phyloP scores from a whole-genome alignment of 2,329 filamentous ascomycete genomes.

The Paecilomyces dactylethromorphus region DNA sequence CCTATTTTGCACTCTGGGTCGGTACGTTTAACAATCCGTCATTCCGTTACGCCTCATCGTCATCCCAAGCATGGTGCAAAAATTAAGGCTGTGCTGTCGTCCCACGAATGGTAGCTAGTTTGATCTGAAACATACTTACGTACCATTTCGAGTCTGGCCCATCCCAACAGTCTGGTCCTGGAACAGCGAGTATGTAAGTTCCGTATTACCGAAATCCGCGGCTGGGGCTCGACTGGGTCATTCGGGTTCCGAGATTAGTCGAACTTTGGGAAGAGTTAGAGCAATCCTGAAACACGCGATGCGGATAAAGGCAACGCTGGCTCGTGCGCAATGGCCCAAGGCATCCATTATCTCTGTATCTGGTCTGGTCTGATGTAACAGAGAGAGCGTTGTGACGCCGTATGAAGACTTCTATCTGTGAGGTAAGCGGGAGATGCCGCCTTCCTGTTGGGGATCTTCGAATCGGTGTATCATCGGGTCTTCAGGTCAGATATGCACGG shows the following conservation, averaged over 20 bases:
- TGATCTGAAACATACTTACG: neutral
- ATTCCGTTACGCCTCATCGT: neutral
- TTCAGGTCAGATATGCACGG: neutral
- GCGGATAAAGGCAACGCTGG: neutral
- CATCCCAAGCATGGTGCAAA: neutral
- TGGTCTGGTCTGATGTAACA: neutral
- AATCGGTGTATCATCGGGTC: neutral
- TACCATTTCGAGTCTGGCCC: neutral
- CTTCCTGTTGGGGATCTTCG: neutral
- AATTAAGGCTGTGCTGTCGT: neutral
- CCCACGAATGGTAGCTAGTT: neutral
- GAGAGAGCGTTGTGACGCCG: neutral
- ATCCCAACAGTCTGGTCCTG: neutral
- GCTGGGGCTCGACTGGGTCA: neutral
- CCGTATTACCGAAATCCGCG: neutral
- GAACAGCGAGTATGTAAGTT: neutral
- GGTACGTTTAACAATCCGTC: neutral
- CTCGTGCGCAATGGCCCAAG: neutral
- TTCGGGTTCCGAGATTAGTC: neutral
- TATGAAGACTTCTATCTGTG: neutral
- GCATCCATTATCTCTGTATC: neutral
- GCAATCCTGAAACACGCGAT: neutral
- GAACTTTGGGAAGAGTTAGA: neutral
- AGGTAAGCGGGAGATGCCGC: neutral
- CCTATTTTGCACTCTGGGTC: neutral